Percentiles rank a stretch among this genome's conserved stretches.
These are phyloP conservation scores for Pichia sp. DNA, from an alignment of 1,139 yeast species.

Conservation along the genomic window DNA sequence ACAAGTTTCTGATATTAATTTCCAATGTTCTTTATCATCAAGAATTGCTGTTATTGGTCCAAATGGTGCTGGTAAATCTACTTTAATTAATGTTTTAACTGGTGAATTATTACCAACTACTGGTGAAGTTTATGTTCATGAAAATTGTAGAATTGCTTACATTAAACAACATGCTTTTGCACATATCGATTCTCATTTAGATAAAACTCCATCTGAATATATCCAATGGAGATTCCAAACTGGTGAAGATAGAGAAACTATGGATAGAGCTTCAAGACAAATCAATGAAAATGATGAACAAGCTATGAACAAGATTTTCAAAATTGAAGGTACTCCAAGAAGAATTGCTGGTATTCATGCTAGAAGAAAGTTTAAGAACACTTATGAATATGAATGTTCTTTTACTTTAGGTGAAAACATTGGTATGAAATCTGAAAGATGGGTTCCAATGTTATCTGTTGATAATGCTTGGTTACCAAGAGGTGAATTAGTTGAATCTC, in stretches of 20 bases:
- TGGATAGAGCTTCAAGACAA: conserved; percentile 99
- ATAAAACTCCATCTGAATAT: conserved; percentile 99
- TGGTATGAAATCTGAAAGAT: conserved; percentile 98
- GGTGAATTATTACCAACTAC: conserved; percentile 97
- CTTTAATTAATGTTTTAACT: conserved; percentile 95
- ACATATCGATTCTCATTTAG: conserved; percentile 96
- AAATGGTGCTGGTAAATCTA: conserved; percentile 99
- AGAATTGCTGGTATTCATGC: conserved; percentile 92
- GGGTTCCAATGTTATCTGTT: conserved; percentile 99
- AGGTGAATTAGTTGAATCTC: conserved; percentile 98
- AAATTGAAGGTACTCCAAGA: conserved; percentile 97
- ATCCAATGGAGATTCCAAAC: conserved; percentile 99
- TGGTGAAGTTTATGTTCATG: conserved; percentile 99
- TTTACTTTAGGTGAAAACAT: conserved; percentile 96
- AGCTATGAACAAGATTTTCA: conserved; percentile 99
- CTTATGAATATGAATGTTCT: conserved; percentile 98
- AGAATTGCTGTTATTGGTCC: conserved; percentile 99
- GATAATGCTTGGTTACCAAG: conserved; percentile 99
- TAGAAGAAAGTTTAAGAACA: conserved; percentile 99
- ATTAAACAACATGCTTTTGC: conserved; percentile 99
- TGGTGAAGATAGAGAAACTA: conserved; percentile 99
- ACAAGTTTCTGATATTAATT: conserved; percentile 80
- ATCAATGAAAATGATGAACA: conserved; percentile 94
- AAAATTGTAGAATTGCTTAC: conserved; percentile 99
- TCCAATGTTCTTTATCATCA: conserved; percentile 98